Base-by-base conservation (phyloP, 345 rosid species). In the Populus ilicifolia region DNA sequence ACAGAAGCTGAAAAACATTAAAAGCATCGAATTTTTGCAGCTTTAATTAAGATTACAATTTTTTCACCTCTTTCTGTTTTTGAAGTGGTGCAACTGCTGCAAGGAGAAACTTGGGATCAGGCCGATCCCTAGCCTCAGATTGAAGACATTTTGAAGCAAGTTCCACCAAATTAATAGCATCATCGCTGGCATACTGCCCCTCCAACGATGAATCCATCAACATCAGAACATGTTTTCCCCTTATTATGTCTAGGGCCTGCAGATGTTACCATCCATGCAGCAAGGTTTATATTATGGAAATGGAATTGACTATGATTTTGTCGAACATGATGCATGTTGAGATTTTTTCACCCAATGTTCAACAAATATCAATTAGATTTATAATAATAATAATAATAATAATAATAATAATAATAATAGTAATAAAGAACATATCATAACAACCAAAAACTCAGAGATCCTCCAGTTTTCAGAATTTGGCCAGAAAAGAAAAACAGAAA, bases 71-170 rank as follows among this genome's bases (percentile, higher is more conserved):
- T n/a, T 21, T 68, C 25, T 68, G 46, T 68, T 68, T 67, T n/a
- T 38, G 23, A 68, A 68, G 71, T 38, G 5, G 14, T 20, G 44
- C 71, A 38, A 38, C 71, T 39, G 71, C 44, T 38, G 71, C n/a
- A 3, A 38, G 71, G 71, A 68, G 71, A 38, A 68, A 68, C 71
- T 38, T 38, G 71, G 71, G 39, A 39, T 68, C 71, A 2, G 71
- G 71, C 41, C 71, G 23, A 68, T 68, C 71, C 71, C 71, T 68
- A 21, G 71, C 71, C 27, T 68, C 71, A n/a, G n/a, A 68, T 20
- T 39, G 71, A 68, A 68, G 71, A 68, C 48, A 39, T 36, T 68
- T 68, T 18, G 71, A n/a, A 3, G 71, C 50, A 68, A 68, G 71
- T 39, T 68, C 71, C 7, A 68, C 48, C 29, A 68, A 38, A 68